A percentile compares a stretch with the other conserved stretches of the same genome.
Evolutionary conservation across 1,284 basidiomycete species (phyloP).

Genomic region (Coniferiporia weirii): DNA sequence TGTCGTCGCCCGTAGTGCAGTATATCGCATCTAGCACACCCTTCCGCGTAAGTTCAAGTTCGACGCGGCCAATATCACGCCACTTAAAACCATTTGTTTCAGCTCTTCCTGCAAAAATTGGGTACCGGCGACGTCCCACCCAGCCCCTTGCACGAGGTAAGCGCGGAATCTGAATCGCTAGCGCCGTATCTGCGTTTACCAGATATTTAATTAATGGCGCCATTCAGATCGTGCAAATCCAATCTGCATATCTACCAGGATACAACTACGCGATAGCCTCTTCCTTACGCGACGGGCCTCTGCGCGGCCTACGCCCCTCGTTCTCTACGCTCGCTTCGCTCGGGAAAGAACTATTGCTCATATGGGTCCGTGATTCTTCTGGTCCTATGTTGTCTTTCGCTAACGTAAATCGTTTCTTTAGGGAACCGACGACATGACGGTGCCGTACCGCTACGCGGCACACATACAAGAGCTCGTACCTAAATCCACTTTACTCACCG

Average conservation of each 20-base stretch:
- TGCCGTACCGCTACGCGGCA: slow-evolving; percentile 54
- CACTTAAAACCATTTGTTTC: background rate
- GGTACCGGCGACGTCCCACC: slow-evolving; percentile 10
- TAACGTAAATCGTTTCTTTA: slow-evolving; percentile 24
- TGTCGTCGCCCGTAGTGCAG: slow-evolving; percentile 67
- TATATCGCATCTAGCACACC: slow-evolving; percentile 53
- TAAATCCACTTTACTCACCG: slow-evolving; percentile 46
- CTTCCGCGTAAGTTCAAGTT: slow-evolving; percentile 42
- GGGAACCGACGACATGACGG: slow-evolving; percentile 64
- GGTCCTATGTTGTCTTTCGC: background rate
- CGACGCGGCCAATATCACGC: background rate
- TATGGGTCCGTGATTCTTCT: slow-evolving; percentile 48
- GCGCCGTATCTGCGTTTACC: background rate
- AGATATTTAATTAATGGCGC: background rate
- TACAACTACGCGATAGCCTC: slow-evolving; percentile 70
- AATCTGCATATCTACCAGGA: slow-evolving; percentile 66
- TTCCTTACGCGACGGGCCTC: slow-evolving; percentile 66
- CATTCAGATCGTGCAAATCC: slow-evolving; percentile 55
- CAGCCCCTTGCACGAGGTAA: slow-evolving; percentile 14
- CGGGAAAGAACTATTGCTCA: slow-evolving; percentile 46
- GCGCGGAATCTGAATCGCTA: background rate
- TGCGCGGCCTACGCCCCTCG: slow-evolving; percentile 50
- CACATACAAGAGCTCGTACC: slow-evolving; percentile 51
- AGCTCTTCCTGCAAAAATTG: slow-evolving; percentile 7
- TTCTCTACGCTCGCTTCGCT: slow-evolving; percentile 42